Evolutionary conservation across 2,329 filamentous ascomycete species (phyloP).

Genomic region (Ambrosiella cleistominuta): DNA sequence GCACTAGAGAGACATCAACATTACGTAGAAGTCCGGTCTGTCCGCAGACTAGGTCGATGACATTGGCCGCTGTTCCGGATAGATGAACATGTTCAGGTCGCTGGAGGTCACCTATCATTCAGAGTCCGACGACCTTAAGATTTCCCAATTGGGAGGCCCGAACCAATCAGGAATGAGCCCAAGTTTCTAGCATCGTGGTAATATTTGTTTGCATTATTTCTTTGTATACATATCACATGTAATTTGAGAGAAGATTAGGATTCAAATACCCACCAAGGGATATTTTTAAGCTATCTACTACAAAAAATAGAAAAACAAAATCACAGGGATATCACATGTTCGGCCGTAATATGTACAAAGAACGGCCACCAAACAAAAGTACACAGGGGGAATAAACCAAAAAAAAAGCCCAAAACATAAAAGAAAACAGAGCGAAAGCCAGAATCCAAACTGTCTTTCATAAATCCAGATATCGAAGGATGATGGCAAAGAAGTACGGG

Average conservation of each 20-base stretch:
- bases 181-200: too few relatives aligned
- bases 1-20: too few relatives aligned
- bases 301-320: neutral
- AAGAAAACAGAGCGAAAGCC: too few relatives aligned
- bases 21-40: too few relatives aligned
- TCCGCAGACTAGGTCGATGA: neutral
- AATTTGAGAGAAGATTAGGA: too few relatives aligned
- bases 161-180: too few relatives aligned
- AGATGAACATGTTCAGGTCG: neutral
- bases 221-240: too few relatives aligned
- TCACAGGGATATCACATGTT: neutral
- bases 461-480: neutral
- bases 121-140: neutral
- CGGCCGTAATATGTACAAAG: neutral
- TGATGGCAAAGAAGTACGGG: neutral
- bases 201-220: too few relatives aligned
- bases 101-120: neutral
- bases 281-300: neutral
- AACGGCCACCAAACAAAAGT: too few relatives aligned
- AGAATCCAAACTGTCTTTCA: too few relatives aligned
- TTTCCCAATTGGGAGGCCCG: neutral
- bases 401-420: neutral
- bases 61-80: neutral
- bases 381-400: neutral
- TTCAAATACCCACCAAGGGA: too few relatives aligned